phyloP scores from a whole-genome alignment of 2,329 filamentous ascomycete species.

The Exserohilum turcica region DNA sequence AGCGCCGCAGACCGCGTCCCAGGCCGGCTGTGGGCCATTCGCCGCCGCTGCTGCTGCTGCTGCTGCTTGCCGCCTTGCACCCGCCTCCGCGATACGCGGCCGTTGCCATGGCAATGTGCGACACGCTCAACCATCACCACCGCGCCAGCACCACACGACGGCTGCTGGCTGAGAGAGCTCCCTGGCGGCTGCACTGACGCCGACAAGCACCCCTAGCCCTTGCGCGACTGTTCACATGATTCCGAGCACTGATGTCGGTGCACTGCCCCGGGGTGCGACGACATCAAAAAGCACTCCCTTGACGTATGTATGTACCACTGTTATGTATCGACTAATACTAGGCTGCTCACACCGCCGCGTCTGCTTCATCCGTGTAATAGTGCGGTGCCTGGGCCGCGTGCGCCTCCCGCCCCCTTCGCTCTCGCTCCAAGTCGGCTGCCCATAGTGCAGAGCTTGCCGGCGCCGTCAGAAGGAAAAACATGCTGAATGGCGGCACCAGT shows the following conservation, averaged over 20 bases:
- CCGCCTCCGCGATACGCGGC: too few species aligned
- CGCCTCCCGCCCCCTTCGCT: conserved; percentile 34
- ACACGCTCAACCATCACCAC: too few species aligned
- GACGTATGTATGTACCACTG: too few species aligned
- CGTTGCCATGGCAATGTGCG: too few species aligned
- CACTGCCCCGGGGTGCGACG: background rate
- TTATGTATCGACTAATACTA: too few species aligned
- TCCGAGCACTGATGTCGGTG: background rate
- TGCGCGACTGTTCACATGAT: conserved; percentile 2
- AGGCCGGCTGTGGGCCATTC: too few species aligned
- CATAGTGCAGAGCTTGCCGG: conserved; percentile 85
- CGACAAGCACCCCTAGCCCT: background rate
- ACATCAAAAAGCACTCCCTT: too few species aligned
- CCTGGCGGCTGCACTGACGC: conserved; percentile 2
- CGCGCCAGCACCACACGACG: background rate
- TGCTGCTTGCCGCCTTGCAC: background rate
- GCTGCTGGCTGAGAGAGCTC: too few species aligned
- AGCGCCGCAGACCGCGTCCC: background rate
- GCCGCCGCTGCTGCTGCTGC: background rate
- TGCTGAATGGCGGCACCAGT: conserved; percentile 87
- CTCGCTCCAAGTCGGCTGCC: conserved; percentile 74
- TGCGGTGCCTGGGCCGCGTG: conserved; percentile 20
- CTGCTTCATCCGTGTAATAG: conserved; percentile 44
- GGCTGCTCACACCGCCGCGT: conserved; percentile 22
- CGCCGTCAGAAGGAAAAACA: conserved; percentile 90